These are phyloP conservation scores for Aspergillus tamarii DNA, from an alignment of 2,329 filamentous ascomycete genomes.

Conservation along the genomic window DNA sequence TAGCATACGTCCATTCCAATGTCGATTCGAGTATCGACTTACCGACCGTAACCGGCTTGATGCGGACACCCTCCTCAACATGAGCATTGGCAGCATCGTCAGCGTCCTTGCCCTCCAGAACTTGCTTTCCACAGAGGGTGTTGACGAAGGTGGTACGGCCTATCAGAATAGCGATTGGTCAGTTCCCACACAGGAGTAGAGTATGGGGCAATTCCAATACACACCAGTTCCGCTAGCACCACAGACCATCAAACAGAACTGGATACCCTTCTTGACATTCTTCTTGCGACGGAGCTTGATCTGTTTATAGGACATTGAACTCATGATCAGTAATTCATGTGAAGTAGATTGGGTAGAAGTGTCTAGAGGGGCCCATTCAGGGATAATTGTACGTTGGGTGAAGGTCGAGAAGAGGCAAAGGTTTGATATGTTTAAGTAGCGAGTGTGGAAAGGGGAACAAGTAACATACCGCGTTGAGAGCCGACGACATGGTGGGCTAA, in stretches of 20 bases:
- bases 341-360: background rate
- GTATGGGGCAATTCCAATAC: slow-evolving; percentile 28
- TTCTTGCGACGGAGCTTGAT: slow-evolving; percentile 99
- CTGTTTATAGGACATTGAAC: slow-evolving; percentile 45
- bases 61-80: slow-evolving; percentile 94
- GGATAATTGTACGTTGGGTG: slow-evolving; percentile 26
- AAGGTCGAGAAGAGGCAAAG: slow-evolving; percentile 13
- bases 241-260: slow-evolving; percentile 99
- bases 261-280: slow-evolving; percentile 99
- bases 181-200: slow-evolving; percentile 13
- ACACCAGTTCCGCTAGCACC: slow-evolving; percentile 97
- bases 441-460: slow-evolving; percentile 28
- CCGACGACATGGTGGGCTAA: slow-evolving; percentile 55
- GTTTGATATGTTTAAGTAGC: slow-evolving; percentile 22
- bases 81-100: slow-evolving; percentile 89
- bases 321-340: slow-evolving; percentile 7
- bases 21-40: slow-evolving; percentile 44
- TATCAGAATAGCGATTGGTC: slow-evolving; percentile 41
- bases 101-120: slow-evolving; percentile 86
- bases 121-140: slow-evolving; percentile 94
- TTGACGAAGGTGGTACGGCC: slow-evolving; percentile 99
- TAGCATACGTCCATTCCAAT: slow-evolving; percentile 22
- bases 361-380: background rate
- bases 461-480: slow-evolving; percentile 56
- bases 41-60: slow-evolving; percentile 98